phyloP scores from a whole-genome alignment of 768 basidiomycete genomes.

The Russula brevipes region DNA sequence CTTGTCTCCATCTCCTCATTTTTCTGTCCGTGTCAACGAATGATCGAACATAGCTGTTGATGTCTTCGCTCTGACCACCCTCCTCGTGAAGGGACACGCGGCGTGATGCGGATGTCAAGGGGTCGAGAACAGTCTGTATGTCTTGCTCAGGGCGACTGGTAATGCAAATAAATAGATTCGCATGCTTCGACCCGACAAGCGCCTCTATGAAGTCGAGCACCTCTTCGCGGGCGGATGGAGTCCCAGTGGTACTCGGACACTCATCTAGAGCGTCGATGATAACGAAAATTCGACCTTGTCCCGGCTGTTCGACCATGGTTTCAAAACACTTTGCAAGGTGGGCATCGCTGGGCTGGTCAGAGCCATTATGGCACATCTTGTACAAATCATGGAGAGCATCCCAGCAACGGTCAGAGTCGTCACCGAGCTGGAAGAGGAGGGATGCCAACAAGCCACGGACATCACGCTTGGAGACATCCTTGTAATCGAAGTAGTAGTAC shows the following conservation, averaged over 20 bases:
- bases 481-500: slow-evolving; percentile 5
- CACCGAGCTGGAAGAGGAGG: background rate
- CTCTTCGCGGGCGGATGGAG: background rate
- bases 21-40: background rate
- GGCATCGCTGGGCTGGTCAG: background rate
- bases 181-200: background rate
- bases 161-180: background rate
- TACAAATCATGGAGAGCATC: background rate
- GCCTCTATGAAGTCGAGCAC: background rate
- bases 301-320: background rate
- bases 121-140: background rate
- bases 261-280: background rate
- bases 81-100: background rate
- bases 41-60: background rate
- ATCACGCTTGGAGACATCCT: background rate
- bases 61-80: background rate
- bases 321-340: background rate
- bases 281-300: background rate
- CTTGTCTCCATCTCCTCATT: background rate
- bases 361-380: background rate
- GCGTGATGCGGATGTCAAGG: background rate
- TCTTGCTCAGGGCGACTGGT: background rate
- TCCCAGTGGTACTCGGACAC: background rate
- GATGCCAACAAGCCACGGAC: background rate
- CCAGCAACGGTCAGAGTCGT: background rate